Evolutionary conservation across 2,329 filamentous ascomycete species (phyloP).

Genomic region (Stemphylium lycopersici): DNA sequence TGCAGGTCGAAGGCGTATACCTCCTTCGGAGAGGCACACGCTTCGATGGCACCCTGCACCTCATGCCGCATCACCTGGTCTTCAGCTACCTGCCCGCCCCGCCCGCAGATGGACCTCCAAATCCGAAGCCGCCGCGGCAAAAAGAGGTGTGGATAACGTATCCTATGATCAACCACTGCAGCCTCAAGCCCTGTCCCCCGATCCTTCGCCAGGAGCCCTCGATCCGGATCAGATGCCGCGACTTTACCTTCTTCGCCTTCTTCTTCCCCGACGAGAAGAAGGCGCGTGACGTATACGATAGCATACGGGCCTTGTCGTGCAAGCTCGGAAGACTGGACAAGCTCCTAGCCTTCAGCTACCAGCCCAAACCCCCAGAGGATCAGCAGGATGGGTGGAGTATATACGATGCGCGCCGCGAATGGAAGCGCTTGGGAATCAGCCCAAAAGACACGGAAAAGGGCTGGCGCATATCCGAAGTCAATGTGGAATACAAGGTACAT

Average conservation of each 20-base stretch:
- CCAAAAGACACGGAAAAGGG: conserved; percentile 77
- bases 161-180: conserved; percentile 85
- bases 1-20: conserved; percentile 66
- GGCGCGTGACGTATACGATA: conserved; percentile 86
- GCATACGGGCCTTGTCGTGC: conserved; percentile 80
- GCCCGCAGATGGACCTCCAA: conserved; percentile 40
- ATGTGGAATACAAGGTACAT: conserved; percentile 75
- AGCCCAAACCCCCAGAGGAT: conserved; percentile 74
- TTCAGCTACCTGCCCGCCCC: conserved; percentile 63
- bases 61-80: conserved; percentile 69
- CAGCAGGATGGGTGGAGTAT: conserved; percentile 79
- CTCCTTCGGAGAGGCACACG: conserved; percentile 63
- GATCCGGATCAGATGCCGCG: conserved; percentile 85
- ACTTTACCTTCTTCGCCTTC: conserved; percentile 93
- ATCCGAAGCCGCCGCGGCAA: conserved; percentile 54
- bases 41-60: conserved; percentile 65
- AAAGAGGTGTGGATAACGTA: conserved; percentile 93
- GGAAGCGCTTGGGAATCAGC: conserved; percentile 83
- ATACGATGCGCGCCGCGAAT: conserved; percentile 87
- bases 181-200: conserved; percentile 74
- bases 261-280: conserved; percentile 77
- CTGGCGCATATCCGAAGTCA: conserved; percentile 91
- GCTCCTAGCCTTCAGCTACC: conserved; percentile 88
- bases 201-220: conserved; percentile 75
- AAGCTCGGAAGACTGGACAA: conserved; percentile 83